Percentiles rank a stretch among this genome's conserved stretches.
These are phyloP conservation scores for Hericium erinaceus DNA, from an alignment of 768 basidiomycete species.

Conservation along the genomic window DNA sequence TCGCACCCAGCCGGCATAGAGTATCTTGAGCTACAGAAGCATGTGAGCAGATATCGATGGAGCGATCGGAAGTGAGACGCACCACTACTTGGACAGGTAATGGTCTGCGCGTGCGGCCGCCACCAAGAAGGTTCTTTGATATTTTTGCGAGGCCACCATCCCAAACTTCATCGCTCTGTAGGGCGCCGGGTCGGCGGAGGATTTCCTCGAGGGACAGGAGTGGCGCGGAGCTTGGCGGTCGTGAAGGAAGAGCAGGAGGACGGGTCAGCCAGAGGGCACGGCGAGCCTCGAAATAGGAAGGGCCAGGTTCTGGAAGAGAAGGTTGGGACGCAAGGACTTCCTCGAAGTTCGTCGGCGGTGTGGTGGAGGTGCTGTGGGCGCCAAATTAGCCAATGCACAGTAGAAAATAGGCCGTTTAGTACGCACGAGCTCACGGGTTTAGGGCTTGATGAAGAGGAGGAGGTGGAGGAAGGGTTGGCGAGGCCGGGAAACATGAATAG, in stretches of 20 bases:
- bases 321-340: slow-evolving; percentile 26
- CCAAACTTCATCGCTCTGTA: slow-evolving; percentile 48
- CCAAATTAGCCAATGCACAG: too few relatives aligned
- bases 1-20: slow-evolving; percentile 66
- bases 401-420: too few relatives aligned
- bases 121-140: slow-evolving; percentile 53
- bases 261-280: slow-evolving; percentile 50
- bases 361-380: neutral
- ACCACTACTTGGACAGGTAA: slow-evolving; percentile 62
- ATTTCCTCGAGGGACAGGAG: slow-evolving; percentile 34
- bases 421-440: neutral
- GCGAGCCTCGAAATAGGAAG: slow-evolving; percentile 52
- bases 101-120: slow-evolving; percentile 46
- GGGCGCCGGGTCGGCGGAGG: slow-evolving; percentile 36
- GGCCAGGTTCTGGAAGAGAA: slow-evolving; percentile 52
- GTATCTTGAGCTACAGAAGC: slow-evolving; percentile 52
- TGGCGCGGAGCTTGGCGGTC: slow-evolving; percentile 13
- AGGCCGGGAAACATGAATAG: neutral
- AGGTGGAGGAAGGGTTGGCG: neutral
- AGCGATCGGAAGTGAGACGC: slow-evolving; percentile 18
- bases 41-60: slow-evolving; percentile 1
- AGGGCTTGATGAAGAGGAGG: neutral
- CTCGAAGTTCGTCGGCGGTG: slow-evolving; percentile 25
- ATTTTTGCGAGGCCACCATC: slow-evolving; percentile 45
- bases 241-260: slow-evolving; percentile 17